Conservation (phyloP, 306 rosid species). For the Ziziphus jujuba region DNA sequence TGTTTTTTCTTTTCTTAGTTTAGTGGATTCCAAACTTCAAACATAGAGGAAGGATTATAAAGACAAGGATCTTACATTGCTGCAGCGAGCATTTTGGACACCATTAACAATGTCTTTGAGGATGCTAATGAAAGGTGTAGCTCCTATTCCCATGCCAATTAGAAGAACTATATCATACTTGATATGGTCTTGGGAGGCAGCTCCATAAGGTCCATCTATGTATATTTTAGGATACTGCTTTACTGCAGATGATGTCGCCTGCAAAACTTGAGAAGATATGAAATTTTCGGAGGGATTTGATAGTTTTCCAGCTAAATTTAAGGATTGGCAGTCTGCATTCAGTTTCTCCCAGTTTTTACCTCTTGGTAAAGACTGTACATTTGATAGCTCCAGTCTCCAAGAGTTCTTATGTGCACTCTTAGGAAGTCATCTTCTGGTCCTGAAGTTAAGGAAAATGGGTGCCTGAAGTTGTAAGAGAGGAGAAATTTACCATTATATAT, state of each 20-base stretch:
- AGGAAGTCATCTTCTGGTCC: slow-evolving; percentile 79
- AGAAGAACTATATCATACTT: slow-evolving; percentile 72
- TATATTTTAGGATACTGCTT: slow-evolving; percentile 60
- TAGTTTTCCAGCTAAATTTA: not conserved
- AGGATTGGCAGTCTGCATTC: not conserved
- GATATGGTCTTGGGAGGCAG: slow-evolving; percentile 84
- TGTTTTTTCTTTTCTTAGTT: no score
- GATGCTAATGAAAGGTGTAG: slow-evolving; percentile 90
- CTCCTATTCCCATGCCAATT: slow-evolving; percentile 89
- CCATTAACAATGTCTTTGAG: slow-evolving; percentile 62
- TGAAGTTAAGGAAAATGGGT: slow-evolving; percentile 91
- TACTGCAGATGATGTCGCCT: slow-evolving; percentile 48
- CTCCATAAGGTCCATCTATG: slow-evolving; percentile 90
- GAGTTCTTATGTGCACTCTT: slow-evolving; percentile 79
- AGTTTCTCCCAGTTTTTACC: slow-evolving; percentile 33
- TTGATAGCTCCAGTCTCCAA: slow-evolving; percentile 86
- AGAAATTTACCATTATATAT: not conserved
- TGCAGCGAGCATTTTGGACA: slow-evolving; percentile 27
- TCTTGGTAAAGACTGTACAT: slow-evolving; percentile 71
- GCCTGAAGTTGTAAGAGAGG: slow-evolving; percentile 55
- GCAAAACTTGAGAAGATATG: slow-evolving; percentile 17
- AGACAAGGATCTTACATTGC: slow-evolving; percentile 37
- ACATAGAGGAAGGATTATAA: not conserved
- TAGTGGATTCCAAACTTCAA: not conserved
- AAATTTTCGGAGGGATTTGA: not conserved